Percentiles rank a stretch among this genome's conserved stretches.
Evolutionary conservation across 2,329 filamentous ascomycete species (phyloP).

Genomic region (Chrysoporthe austroafricana): DNA sequence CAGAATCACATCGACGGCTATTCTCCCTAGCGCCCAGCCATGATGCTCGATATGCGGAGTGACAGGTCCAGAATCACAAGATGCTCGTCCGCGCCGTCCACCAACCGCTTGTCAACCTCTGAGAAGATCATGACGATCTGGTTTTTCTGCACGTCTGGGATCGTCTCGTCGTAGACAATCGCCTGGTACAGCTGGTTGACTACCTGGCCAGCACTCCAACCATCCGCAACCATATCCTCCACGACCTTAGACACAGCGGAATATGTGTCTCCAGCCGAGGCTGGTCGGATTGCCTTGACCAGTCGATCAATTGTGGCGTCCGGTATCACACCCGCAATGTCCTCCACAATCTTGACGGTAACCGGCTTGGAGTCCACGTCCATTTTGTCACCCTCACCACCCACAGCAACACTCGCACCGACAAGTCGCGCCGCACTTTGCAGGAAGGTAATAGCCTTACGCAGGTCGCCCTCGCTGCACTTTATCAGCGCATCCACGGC

Average conservation of each 20-base stretch:
- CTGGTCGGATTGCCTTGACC: slow-evolving; percentile 75
- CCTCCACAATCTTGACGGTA: slow-evolving; percentile 81
- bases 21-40: slow-evolving; percentile 51
- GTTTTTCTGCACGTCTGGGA: slow-evolving; percentile 86
- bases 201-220: slow-evolving; percentile 93
- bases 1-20: slow-evolving; percentile 3
- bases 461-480: slow-evolving; percentile 90
- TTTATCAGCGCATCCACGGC: slow-evolving; percentile 82
- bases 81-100: slow-evolving; percentile 95
- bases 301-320: slow-evolving; percentile 71
- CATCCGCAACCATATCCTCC: slow-evolving; percentile 90
- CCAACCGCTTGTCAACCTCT: slow-evolving; percentile 89
- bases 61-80: slow-evolving; percentile 85
- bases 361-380: slow-evolving; percentile 64
- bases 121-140: slow-evolving; percentile 88
- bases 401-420: slow-evolving; percentile 61
- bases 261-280: slow-evolving; percentile 67
- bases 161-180: slow-evolving; percentile 81
- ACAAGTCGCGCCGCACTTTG: slow-evolving; percentile 92
- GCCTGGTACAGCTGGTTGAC: slow-evolving; percentile 78
- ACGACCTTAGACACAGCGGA: slow-evolving; percentile 76
- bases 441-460: slow-evolving; percentile 94
- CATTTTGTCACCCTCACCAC: slow-evolving; percentile 58
- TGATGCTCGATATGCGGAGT: slow-evolving; percentile 76
- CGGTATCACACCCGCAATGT: slow-evolving; percentile 95